These are phyloP conservation scores for Penicillium cinerascens DNA, from an alignment of 495 filamentous ascomycete species.

Conservation along the genomic window DNA sequence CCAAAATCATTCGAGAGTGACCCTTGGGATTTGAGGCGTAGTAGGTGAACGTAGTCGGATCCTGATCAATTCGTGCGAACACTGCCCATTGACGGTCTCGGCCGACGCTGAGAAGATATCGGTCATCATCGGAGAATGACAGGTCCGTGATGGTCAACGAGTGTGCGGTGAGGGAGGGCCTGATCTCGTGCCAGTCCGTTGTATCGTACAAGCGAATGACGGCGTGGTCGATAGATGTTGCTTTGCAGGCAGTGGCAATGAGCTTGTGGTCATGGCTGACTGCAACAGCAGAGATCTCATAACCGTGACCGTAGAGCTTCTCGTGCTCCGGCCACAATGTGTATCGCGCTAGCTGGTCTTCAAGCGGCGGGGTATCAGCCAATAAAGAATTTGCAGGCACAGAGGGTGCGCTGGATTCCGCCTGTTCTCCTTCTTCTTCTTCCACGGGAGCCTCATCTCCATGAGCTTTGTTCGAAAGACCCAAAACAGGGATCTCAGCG, in stretches of 20 bases:
- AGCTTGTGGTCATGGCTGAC: conserved; percentile 67
- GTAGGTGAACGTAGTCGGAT: conserved; percentile 49
- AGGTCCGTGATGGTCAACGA: conserved; percentile 78
- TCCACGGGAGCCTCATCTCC: conserved; percentile 50
- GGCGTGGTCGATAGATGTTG: conserved; percentile 87
- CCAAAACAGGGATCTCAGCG: conserved; percentile 89
- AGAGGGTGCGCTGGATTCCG: conserved; percentile 22
- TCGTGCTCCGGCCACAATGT: conserved; percentile 95
- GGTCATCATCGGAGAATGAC: conserved; percentile 71
- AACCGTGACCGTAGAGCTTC: conserved; percentile 98
- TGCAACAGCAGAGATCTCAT: conserved; percentile 92
- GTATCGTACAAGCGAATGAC: conserved; percentile 91
- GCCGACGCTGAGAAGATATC: conserved; percentile 78
- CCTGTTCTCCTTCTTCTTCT: conserved; percentile 50
- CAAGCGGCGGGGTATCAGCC: conserved; percentile 70
- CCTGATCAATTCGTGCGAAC: conserved; percentile 51
- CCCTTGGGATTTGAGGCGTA: conserved; percentile 70
- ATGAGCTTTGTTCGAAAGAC: conserved; percentile 92
- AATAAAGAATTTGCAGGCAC: conserved; percentile 29
- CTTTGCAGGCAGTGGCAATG: conserved; percentile 91
- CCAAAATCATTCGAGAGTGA: conserved; percentile 87
- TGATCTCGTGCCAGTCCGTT: conserved; percentile 79
- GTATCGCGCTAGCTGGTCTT: conserved; percentile 84
- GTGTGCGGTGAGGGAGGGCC: conserved; percentile 75
- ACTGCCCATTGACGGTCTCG: conserved; percentile 88